These are phyloP conservation scores for Prunella vulgaris DNA, from an alignment of 257 asterid genomes.

Conservation along the genomic window DNA sequence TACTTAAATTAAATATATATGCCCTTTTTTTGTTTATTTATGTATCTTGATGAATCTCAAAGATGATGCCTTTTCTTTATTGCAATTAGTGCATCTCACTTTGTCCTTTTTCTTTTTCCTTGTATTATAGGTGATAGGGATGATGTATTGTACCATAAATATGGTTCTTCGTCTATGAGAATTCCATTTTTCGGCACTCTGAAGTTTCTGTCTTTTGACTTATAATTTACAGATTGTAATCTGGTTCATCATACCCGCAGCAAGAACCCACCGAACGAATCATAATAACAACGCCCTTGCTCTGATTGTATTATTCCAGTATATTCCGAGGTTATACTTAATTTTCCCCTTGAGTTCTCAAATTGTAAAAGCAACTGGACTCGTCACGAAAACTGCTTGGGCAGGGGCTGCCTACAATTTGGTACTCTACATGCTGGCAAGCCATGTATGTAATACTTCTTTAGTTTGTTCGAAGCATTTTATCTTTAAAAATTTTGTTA, in stretches of 20 bases:
- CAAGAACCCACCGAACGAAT: conserved; percentile 54
- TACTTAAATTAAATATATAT: too few relatives aligned
- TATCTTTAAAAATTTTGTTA: background rate
- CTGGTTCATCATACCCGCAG: conserved; percentile 92
- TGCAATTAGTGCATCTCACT: background rate
- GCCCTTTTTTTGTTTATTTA: too few relatives aligned
- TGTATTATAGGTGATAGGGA: too few relatives aligned
- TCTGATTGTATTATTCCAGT: conserved; percentile 80
- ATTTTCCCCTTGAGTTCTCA: conserved; percentile 93
- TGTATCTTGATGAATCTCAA: background rate
- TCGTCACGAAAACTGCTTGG: conserved; percentile 99
- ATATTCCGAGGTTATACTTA: conserved; percentile 88
- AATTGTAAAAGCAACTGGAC: conserved; percentile 92
- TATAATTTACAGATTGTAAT: conserved; percentile 57
- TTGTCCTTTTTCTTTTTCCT: background rate
- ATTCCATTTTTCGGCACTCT: background rate
- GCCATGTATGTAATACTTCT: conserved; percentile 66
- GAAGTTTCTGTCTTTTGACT: background rate
- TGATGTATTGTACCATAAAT: too few relatives aligned
- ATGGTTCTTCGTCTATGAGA: background rate
- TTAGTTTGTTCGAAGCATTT: conserved; percentile 1
- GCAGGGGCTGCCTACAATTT: conserved; percentile 99
- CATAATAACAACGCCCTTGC: conserved; percentile 92
- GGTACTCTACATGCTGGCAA: conserved; percentile 88
- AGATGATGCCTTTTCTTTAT: background rate